Evolutionary conservation across 2,329 filamentous ascomycete genomes (phyloP), one percentile per base, ranked within the genome.

Genomic region (Monilinia vaccinii-corymbosi): DNA sequence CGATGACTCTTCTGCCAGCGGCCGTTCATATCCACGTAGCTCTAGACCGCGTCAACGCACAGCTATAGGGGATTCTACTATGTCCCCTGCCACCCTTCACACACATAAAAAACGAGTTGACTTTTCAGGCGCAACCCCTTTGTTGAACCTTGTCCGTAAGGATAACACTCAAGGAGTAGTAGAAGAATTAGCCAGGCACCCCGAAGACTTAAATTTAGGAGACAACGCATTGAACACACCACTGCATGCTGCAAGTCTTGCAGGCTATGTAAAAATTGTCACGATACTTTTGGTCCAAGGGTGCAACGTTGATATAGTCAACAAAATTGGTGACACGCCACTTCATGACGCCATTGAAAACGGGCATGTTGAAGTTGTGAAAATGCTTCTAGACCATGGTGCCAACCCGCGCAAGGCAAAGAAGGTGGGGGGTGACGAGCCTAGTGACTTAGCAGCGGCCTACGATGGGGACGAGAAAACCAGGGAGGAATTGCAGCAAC

Each of bases 191-290:
- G 78, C 81, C 10, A 89, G 95, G 71, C 83, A 91, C 23, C 91
- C 91, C 0, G 89, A 95, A 63, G 91, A 97, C 73, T 74, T 97
- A 58, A 89, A 99, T 67, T 82, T 92, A 61, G 85, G 89, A 28
- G 94, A 99, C 71, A 95, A 96, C 71, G 94, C 94, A 16, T 90
- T 91, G n/a, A 97, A 97, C 69, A 95, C 93, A 1, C 94, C 94
- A 28, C 78, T 99, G 38, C 94, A 99, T 73, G 94, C 96, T 65
- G 93, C 94, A 38, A 86, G 92, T 36, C 80, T 99, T 61, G 88
- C 94, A 70, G 94, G 94, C 8, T 89, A 87, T 72, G 86, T 86
- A 36, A 84, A 94, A 58, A 92, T 97, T 60, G 94, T 97, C 44
- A 86, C 89, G 71, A 87, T 96, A 57, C 77, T 99, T 44, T 85